Conservation (phyloP, 257 asterid genomes). For the Penstemon newberryi region DNA sequence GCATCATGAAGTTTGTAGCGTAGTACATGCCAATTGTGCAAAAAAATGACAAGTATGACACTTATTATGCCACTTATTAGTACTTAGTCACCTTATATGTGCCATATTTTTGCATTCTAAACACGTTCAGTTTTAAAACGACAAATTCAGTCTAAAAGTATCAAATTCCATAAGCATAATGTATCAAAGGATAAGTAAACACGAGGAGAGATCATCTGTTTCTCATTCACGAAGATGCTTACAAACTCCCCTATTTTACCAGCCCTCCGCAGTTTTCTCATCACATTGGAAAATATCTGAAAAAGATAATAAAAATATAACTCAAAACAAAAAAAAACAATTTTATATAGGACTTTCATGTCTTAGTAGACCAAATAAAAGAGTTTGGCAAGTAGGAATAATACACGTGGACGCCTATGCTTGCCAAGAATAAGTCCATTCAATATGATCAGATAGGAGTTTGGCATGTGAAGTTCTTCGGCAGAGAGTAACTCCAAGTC, state of each 20-base stretch:
- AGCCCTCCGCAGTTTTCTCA: conserved; percentile 89
- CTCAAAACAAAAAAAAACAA: not conserved
- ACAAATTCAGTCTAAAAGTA: not conserved
- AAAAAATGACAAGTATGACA: not conserved
- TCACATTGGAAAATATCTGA: conserved; percentile 64
- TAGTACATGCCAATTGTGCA: not conserved
- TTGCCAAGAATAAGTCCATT: conserved; percentile 97
- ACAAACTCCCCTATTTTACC: conserved; percentile 89
- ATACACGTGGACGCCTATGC: conserved; percentile 80
- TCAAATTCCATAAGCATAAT: not conserved
- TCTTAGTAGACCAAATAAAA: not conserved
- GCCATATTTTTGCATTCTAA: not conserved
- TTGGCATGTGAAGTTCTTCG: conserved; percentile 90
- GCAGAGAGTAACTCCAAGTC: conserved; percentile 79
- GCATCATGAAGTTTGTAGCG: conserved; percentile 10
- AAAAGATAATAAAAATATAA: conserved; percentile 24
- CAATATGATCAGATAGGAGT: conserved; percentile 68
- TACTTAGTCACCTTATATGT: not conserved
- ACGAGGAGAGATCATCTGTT: conserved; percentile 56
- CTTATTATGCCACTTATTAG: not conserved
- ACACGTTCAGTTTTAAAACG: not conserved
- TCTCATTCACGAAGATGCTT: conserved; percentile 87
- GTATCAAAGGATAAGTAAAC: conserved; percentile 1
- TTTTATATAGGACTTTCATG: not conserved
- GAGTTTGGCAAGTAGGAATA: conserved; percentile 1